Conservation (phyloP, 1,139 yeast species). For the Suhomyces coccinellae region DNA sequence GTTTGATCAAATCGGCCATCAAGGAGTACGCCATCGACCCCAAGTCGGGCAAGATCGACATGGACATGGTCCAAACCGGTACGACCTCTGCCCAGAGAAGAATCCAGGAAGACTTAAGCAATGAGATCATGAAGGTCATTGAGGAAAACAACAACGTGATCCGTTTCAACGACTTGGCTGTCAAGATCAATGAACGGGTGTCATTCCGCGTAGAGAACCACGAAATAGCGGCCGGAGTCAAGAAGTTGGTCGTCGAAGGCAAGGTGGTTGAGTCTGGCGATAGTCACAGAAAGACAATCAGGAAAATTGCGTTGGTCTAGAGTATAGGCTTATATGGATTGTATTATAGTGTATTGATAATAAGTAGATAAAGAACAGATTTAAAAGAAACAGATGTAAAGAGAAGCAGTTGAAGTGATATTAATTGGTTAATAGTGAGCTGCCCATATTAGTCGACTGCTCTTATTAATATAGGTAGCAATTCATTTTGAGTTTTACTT, state of each 20-base stretch:
- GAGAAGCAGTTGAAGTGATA: too few relatives aligned
- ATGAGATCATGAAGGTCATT: conserved; percentile 54
- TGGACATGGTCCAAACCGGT: conserved; percentile 97
- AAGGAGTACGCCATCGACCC: conserved; percentile 99
- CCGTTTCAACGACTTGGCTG: conserved; percentile 60
- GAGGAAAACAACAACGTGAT: conserved; percentile 46
- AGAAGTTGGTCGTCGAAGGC: conserved; percentile 75
- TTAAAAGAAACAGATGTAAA: neutral
- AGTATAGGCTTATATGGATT: neutral
- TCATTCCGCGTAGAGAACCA: conserved; percentile 67
- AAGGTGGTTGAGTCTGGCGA: conserved; percentile 71
- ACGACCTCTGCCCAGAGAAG: conserved; percentile 87
- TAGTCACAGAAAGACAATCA: conserved; percentile 66
- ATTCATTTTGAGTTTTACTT: too few relatives aligned
- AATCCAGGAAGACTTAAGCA: conserved; percentile 69
- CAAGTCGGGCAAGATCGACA: conserved; percentile 91
- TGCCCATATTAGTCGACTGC: too few relatives aligned
- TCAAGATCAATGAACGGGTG: conserved; percentile 67
- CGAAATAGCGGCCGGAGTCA: conserved; percentile 68
- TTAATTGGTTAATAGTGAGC: too few relatives aligned
- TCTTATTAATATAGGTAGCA: too few relatives aligned
- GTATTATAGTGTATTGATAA: neutral
- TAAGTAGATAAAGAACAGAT: neutral
- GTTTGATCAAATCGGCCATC: conserved; percentile 88
- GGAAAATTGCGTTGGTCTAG: conserved; percentile 41